Conservation (phyloP, 495 filamentous ascomycete species). For the Durotheca rogersii region DNA sequence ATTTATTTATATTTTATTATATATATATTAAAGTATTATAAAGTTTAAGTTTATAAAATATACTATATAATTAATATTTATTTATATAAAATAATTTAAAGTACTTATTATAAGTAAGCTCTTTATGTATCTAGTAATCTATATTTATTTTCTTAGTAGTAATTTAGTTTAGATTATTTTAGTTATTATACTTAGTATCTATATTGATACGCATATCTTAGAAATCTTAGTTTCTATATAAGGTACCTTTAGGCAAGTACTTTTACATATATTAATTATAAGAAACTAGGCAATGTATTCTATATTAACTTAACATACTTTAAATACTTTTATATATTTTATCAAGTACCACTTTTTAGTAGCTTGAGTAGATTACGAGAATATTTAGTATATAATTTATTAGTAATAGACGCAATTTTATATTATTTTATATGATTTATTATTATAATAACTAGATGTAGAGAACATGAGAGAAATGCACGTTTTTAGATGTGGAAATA, state of each 20-base stretch:
- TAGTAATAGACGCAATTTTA: slow-evolving; percentile 8
- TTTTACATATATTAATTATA: not conserved
- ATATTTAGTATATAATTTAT: slow-evolving; percentile 13
- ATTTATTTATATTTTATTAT: too few relatives aligned
- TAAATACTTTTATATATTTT: too few relatives aligned
- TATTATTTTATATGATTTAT: not conserved
- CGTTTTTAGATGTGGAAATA: slow-evolving; percentile 1
- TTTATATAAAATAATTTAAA: too few relatives aligned
- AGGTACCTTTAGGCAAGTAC: not conserved
- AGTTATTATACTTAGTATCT: not conserved
- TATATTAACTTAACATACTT: too few relatives aligned
- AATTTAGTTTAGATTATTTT: not conserved
- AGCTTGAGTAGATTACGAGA: slow-evolving; percentile 17
- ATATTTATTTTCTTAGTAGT: too few relatives aligned
- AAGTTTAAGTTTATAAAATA: too few relatives aligned
- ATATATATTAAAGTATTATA: too few relatives aligned
- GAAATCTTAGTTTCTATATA: too few relatives aligned
- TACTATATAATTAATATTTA: too few relatives aligned
- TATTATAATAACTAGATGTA: not conserved
- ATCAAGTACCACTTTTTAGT: slow-evolving; percentile 14
- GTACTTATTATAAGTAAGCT: too few relatives aligned
- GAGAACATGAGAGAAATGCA: slow-evolving; percentile 16
- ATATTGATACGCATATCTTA: not conserved
- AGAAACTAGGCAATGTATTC: too few relatives aligned
- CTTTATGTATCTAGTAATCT: too few relatives aligned